A percentile compares a stretch with the other conserved stretches of the same genome.
These are phyloP conservation scores for Zychaea mexicana DNA, from an alignment of 371 early-diverging fungal genomes.

Conservation along the genomic window DNA sequence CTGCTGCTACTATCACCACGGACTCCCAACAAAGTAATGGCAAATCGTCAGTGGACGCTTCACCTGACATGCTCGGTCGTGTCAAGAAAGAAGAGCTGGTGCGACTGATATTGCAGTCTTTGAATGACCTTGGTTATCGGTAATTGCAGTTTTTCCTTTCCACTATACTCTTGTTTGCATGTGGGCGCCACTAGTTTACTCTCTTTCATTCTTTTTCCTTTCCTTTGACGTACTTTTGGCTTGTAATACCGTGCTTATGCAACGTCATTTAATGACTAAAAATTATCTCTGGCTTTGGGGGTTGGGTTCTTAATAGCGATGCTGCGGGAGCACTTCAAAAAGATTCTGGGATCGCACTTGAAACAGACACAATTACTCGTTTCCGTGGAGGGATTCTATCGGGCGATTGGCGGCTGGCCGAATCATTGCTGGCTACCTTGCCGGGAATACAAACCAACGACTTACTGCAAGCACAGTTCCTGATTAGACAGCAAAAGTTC, in stretches of 20 bases:
- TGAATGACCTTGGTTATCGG: conserved; percentile 84
- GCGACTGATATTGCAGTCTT: conserved; percentile 82
- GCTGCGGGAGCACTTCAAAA: conserved; percentile 63
- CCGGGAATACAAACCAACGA: conserved; percentile 12
- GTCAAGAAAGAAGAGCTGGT: conserved; percentile 72
- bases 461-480: conserved; percentile 53
- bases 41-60: neutral
- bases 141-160: conserved; percentile 35
- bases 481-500: conserved; percentile 82
- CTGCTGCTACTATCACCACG: neutral
- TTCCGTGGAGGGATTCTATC: conserved; percentile 67
- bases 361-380: conserved; percentile 55
- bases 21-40: conserved; percentile 10
- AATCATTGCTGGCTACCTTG: conserved; percentile 48
- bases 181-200: too few species aligned
- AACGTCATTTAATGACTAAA: too few species aligned
- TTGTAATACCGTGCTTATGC: conserved; percentile 1
- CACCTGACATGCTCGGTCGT: conserved; percentile 14
- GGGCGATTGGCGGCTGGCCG: conserved; percentile 79
- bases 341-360: conserved; percentile 76
- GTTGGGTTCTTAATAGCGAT: conserved; percentile 43
- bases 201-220: neutral
- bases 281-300: too few species aligned
- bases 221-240: neutral
- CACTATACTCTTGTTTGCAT: too few species aligned